Conservation (phyloP, 768 basidiomycete species). For the Pleurotus citrinopileatus region DNA sequence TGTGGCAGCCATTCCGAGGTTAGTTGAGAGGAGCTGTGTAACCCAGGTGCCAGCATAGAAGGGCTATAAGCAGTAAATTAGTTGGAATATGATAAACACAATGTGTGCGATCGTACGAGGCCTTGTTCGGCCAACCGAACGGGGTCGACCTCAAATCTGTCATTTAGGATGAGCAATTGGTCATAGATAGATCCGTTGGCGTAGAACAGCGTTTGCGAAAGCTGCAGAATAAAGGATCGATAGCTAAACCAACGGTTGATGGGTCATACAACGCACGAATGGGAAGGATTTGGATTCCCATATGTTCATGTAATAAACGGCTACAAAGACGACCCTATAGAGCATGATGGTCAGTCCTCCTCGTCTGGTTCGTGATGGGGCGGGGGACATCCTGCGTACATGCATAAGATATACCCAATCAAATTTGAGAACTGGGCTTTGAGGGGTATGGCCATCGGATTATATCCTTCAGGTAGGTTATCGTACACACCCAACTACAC, state of each 20-base stretch:
- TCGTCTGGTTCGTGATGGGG: neutral
- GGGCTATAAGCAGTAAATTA: conserved; percentile 22
- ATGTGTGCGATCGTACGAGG: conserved; percentile 21
- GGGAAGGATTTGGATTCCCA: conserved; percentile 42
- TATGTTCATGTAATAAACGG: conserved; percentile 52
- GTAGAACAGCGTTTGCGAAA: conserved; percentile 46
- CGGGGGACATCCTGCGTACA: conserved; percentile 29
- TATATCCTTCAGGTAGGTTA: conserved; percentile 21
- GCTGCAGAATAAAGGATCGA: conserved; percentile 37
- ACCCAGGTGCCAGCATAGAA: conserved; percentile 50
- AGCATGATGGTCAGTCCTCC: neutral
- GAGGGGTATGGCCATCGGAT: conserved; percentile 52
- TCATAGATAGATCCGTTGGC: conserved; percentile 44
- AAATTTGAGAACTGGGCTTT: conserved; percentile 46
- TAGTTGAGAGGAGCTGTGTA: conserved; percentile 38
- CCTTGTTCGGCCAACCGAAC: conserved; percentile 30
- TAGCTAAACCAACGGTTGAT: conserved; percentile 16
- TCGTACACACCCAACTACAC: neutral
- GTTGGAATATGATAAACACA: neutral
- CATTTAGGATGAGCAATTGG: conserved; percentile 35
- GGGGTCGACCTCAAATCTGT: conserved; percentile 20
- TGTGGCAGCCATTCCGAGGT: conserved; percentile 46
- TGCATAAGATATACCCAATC: conserved; percentile 48
- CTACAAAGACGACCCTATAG: conserved; percentile 39
- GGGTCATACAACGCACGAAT: conserved; percentile 20